Evolutionary conservation across 2,329 filamentous ascomycete species (phyloP).

Genomic region (Claviceps africana): DNA sequence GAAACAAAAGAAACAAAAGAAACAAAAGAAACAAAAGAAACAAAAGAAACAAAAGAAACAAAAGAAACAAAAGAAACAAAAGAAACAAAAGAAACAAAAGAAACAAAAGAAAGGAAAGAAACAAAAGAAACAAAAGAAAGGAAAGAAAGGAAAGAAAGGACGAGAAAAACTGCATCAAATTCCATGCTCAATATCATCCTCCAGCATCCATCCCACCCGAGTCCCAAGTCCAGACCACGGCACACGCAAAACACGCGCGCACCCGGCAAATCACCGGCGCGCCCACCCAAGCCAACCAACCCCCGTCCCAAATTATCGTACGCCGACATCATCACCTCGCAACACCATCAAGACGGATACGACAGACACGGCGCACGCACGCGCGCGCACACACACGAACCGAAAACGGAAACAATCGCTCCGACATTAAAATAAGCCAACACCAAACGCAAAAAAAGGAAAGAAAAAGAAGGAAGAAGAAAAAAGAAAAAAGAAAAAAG

Average conservation of each 20-base stretch:
- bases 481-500: too few relatives aligned
- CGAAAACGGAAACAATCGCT: not conserved
- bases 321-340: not conserved
- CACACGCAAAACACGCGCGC: not conserved
- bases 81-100: not conserved
- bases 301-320: not conserved
- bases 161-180: conserved; percentile 90
- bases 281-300: not conserved
- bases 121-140: not conserved
- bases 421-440: too few relatives aligned
- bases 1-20: not conserved
- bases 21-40: not conserved
- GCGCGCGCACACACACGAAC: not conserved
- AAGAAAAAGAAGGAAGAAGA: too few relatives aligned
- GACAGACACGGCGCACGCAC: too few relatives aligned
- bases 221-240: too few relatives aligned
- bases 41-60: not conserved
- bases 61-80: not conserved
- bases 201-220: too few relatives aligned
- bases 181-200: conserved; percentile 69
- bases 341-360: not conserved
- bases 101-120: not conserved
- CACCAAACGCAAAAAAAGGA: not conserved
- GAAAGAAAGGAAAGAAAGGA: conserved; percentile 23
- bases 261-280: conserved; percentile 18